Conservation (phyloP, 306 rosid species). For the Astragalus glycyphyllos region DNA sequence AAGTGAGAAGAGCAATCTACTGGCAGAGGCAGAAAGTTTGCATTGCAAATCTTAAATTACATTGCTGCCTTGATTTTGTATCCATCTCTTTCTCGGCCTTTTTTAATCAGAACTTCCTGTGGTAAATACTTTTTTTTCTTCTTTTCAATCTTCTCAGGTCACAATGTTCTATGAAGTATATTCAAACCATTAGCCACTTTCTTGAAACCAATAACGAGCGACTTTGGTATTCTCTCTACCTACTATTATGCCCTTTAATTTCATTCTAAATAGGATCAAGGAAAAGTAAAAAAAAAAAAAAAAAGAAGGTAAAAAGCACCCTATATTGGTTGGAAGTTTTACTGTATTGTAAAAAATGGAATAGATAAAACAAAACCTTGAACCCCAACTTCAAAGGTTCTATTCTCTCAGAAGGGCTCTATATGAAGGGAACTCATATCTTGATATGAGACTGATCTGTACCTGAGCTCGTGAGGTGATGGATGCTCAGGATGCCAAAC, state of each 20-base stretch:
- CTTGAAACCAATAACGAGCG: no score
- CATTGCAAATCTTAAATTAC: background rate
- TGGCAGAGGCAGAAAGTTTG: constrained; percentile 73
- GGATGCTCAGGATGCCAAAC: no score
- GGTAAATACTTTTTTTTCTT: no score
- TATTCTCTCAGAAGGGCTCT: constrained; percentile 29
- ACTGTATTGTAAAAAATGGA: background rate
- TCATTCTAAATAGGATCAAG: constrained; percentile 11
- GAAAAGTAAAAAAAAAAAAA: no score
- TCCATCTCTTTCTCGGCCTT: background rate
- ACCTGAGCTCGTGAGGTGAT: no score
- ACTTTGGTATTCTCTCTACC: no score
- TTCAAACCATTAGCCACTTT: no score
- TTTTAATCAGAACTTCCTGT: no score
- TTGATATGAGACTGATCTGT: constrained; percentile 45
- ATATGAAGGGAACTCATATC: constrained; percentile 22
- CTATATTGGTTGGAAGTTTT: constrained; percentile 12
- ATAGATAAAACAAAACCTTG: constrained; percentile 1
- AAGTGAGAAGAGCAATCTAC: constrained; percentile 53
- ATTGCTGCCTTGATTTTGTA: constrained; percentile 41
- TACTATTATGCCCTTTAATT: background rate
- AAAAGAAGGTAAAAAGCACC: constrained; percentile 2
- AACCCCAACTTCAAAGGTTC: constrained; percentile 15
- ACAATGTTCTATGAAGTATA: no score
- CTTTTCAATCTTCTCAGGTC: no score